Percentiles rank a stretch among this genome's conserved stretches.
Evolutionary conservation across 768 basidiomycete genomes (phyloP).

Genomic region (Boletus sp.): DNA sequence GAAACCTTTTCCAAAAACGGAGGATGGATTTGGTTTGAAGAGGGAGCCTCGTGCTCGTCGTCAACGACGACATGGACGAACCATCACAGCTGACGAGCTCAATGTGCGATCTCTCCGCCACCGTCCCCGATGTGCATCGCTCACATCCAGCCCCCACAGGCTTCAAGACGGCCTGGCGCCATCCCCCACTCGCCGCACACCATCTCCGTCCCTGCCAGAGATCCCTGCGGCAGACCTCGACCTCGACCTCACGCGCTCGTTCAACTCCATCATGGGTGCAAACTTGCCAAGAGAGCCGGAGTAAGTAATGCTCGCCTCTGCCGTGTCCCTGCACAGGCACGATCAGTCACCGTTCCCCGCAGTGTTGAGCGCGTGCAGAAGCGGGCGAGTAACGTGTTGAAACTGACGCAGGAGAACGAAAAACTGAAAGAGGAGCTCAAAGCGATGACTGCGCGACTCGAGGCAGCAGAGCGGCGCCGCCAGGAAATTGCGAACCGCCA

Average conservation of each 20-base stretch:
- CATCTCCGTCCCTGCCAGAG: slow-evolving; percentile 45
- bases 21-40: background rate
- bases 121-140: slow-evolving; percentile 7
- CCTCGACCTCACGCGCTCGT: slow-evolving; percentile 44
- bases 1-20: slow-evolving; percentile 19
- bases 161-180: slow-evolving; percentile 21
- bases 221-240: slow-evolving; percentile 51
- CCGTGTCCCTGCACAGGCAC: slow-evolving; percentile 25
- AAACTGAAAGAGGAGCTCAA: slow-evolving; percentile 73
- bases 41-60: slow-evolving; percentile 26
- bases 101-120: slow-evolving; percentile 22
- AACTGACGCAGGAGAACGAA: slow-evolving; percentile 76
- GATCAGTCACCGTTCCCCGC: slow-evolving; percentile 31
- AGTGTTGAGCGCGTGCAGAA: slow-evolving; percentile 50
- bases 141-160: slow-evolving; percentile 23
- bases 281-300: slow-evolving; percentile 28
- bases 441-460: slow-evolving; percentile 71
- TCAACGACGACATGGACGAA: slow-evolving; percentile 29
- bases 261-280: slow-evolving; percentile 42
- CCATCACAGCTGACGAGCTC: slow-evolving; percentile 17
- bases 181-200: slow-evolving; percentile 20
- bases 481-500: slow-evolving; percentile 43
- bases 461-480: slow-evolving; percentile 68
- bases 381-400: slow-evolving; percentile 74
- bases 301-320: slow-evolving; percentile 43